phyloP scores from a whole-genome alignment of 169 alveolate species.

The Theileria equi region DNA sequence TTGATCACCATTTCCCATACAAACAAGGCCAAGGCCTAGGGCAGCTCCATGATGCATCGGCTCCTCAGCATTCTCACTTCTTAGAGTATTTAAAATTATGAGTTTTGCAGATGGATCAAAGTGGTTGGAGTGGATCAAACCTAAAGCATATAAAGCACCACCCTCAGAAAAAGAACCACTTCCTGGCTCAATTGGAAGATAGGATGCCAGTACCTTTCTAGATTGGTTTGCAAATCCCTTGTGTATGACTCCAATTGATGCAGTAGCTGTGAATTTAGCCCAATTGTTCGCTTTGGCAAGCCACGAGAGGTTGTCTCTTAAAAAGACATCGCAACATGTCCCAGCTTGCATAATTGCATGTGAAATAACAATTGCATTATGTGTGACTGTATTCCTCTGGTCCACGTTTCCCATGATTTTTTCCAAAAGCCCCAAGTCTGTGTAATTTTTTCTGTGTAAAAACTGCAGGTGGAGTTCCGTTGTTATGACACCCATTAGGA shows the following conservation, averaged over 20 bases:
- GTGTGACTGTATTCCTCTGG: constrained; percentile 77
- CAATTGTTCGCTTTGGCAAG: constrained; percentile 91
- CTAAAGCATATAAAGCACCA: constrained; percentile 95
- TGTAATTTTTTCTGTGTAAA: constrained; percentile 85
- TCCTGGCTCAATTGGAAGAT: constrained; percentile 49
- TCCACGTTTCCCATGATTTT: constrained; percentile 63
- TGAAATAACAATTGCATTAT: constrained; percentile 89
- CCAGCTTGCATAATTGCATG: constrained; percentile 91
- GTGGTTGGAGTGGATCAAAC: constrained; percentile 88
- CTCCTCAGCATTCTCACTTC: constrained; percentile 59
- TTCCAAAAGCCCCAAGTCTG: constrained; percentile 83
- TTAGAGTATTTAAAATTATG: constrained; percentile 79
- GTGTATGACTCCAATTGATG: constrained; percentile 96
- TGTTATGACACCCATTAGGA: constrained; percentile 79
- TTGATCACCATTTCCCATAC: constrained; percentile 84
- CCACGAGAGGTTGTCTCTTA: constrained; percentile 93
- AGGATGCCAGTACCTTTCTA: constrained; percentile 54
- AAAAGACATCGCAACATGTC: constrained; percentile 92
- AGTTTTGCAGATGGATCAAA: constrained; percentile 76
- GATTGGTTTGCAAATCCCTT: constrained; percentile 63
- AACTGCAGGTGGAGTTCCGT: constrained; percentile 81
- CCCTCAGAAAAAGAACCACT: constrained; percentile 87
- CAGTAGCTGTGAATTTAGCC: constrained; percentile 97
- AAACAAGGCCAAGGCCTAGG: constrained; percentile 93
- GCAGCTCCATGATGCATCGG: constrained; percentile 95